Evolutionary conservation across 768 basidiomycete genomes (phyloP).

Genomic region (Hydnomerulius pinastri): DNA sequence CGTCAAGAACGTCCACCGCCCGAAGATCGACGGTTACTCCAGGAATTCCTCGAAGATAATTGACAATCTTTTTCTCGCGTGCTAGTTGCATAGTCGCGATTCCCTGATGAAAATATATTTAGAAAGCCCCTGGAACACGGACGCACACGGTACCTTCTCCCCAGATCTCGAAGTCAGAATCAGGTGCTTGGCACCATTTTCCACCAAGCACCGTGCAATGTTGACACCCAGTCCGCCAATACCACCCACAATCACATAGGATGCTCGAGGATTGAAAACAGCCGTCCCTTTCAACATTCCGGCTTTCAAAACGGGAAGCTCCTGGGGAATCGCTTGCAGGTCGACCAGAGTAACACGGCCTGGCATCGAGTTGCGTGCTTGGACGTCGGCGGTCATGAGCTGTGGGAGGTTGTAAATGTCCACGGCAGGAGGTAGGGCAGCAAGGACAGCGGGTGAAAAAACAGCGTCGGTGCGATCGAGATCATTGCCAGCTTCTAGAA

Average conservation of each 20-base stretch:
- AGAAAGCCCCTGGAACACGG: background rate
- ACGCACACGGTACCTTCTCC: background rate
- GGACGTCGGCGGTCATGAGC: background rate
- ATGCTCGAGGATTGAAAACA: background rate
- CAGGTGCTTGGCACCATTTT: constrained; percentile 20
- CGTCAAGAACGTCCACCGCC: background rate
- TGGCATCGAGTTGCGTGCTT: background rate
- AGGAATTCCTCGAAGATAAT: background rate
- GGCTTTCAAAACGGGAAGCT: background rate
- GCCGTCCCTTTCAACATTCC: background rate
- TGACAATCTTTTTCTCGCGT: background rate
- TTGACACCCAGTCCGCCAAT: background rate
- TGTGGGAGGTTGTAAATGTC: background rate
- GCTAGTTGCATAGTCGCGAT: background rate
- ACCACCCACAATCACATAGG: background rate
- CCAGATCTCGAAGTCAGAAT: constrained; percentile 22
- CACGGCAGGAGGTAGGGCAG: background rate
- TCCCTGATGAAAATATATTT: background rate
- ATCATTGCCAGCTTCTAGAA: background rate
- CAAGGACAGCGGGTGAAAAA: background rate
- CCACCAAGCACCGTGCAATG: background rate
- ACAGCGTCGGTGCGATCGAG: background rate
- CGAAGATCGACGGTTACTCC: background rate
- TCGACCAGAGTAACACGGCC: background rate
- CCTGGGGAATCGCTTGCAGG: background rate